Base-by-base conservation (phyloP, 2,329 filamentous ascomycete species). In the Anthostomella pinea region DNA sequence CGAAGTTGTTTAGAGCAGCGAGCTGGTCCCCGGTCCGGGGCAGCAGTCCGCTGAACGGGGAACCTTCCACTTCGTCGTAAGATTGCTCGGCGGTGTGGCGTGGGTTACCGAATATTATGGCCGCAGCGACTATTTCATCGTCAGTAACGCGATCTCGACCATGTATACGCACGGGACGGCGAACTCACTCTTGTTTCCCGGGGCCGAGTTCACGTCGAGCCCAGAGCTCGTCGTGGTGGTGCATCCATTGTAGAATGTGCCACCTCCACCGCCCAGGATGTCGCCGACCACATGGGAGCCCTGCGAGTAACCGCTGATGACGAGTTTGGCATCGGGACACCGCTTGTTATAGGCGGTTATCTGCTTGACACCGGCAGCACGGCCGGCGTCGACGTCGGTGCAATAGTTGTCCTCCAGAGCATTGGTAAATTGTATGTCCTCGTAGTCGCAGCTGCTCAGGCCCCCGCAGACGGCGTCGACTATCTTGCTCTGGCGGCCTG, bases 281-380 rank as follows among this genome's bases (percentile, higher is more conserved):
- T 64, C 64, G 27, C 62, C 55, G 13, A 63, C 44, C 9, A 69
- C 54, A 2, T 67, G 63, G 2, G 53, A 59, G 30, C 66, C 67
- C 40, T 69, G 62, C 2, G 61, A 65, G 44, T 66, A 69, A 0
- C 67, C 66, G 40, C 60, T 63, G 19, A 69, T 33, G 6, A 69
- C 63, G 9, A 70, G 56, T 41, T 60, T 65, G 15, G 63, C 41
- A 23, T 64, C 43, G 11, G 67, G 66, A 38, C 66, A 70, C 11
- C 53, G 51, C 45, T 59, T 49, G 46, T 59, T 59, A 46, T 69
- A 69, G 0, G 56, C 59, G 6, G 53, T 57, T 41, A 70, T 65
- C 48, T 69, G 63, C 10, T 39, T 32, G 18, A 59, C 41, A 4
- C 64, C 64, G 31, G 62, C 62, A 24, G 41, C 45, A 7, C 53